phyloP scores from a whole-genome alignment of 73 alveolate species.

The Symbiodinium pilosum region DNA sequence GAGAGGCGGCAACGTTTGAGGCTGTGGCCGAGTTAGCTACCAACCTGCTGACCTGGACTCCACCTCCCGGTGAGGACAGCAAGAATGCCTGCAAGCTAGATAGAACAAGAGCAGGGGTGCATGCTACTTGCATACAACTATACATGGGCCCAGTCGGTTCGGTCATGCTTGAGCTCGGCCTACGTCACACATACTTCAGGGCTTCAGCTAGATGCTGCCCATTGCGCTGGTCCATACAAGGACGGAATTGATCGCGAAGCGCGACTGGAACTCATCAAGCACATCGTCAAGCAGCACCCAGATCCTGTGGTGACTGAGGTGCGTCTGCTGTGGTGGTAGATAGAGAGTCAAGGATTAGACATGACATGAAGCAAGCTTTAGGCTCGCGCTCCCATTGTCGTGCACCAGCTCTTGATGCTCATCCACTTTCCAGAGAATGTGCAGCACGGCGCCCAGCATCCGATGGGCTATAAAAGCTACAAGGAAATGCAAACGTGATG shows the following conservation, averaged over 20 bases:
- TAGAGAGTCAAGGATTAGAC: too few species aligned
- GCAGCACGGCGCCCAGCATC: not conserved
- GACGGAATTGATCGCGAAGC: constrained; percentile 48
- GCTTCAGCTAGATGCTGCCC: too few species aligned
- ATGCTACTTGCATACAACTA: too few species aligned
- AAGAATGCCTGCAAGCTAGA: too few species aligned
- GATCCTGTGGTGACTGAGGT: constrained; percentile 56
- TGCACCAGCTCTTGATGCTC: constrained; percentile 56
- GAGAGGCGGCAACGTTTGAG: constrained; percentile 60
- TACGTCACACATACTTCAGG: too few species aligned
- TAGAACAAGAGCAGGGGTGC: too few species aligned
- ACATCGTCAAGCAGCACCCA: constrained; percentile 69
- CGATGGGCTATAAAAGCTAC: not conserved
- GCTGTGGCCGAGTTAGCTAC: constrained; percentile 86
- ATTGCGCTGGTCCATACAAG: too few species aligned
- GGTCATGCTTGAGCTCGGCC: too few species aligned
- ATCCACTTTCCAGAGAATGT: constrained; percentile 74
- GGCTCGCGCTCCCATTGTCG: constrained; percentile 80
- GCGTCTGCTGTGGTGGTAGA: not conserved
- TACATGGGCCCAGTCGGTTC: too few species aligned
- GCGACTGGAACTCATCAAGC: constrained; percentile 75
- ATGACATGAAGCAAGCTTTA: too few species aligned
- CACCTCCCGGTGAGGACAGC: constrained; percentile 48
- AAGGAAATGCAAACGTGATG: too few species aligned
- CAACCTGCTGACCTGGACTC: constrained; percentile 49